These are phyloP conservation scores for Aspergillus cejpii DNA, from an alignment of 2,329 filamentous ascomycete genomes.

Conservation along the genomic window DNA sequence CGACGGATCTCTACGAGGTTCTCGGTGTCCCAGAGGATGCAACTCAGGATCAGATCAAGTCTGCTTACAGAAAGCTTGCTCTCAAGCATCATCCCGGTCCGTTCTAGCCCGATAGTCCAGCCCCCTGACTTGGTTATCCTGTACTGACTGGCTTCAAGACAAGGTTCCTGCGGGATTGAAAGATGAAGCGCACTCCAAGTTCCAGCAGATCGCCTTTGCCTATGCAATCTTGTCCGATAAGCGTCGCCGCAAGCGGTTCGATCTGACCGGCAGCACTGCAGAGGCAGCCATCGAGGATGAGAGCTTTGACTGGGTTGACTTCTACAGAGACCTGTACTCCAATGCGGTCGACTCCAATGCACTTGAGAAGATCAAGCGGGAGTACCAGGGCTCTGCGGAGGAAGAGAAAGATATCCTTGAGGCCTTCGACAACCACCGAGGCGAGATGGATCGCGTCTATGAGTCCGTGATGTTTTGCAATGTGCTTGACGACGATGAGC, in stretches of 20 bases:
- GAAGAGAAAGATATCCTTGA: slow-evolving; percentile 70
- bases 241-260: slow-evolving; percentile 74
- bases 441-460: slow-evolving; percentile 71
- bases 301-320: slow-evolving; percentile 84
- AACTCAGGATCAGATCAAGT: slow-evolving; percentile 73
- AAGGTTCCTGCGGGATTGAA: slow-evolving; percentile 66
- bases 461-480: slow-evolving; percentile 80
- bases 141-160: slow-evolving; percentile 47
- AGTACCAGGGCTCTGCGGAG: slow-evolving; percentile 82
- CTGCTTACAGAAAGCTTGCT: slow-evolving; percentile 84
- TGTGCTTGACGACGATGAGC: slow-evolving; percentile 73
- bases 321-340: slow-evolving; percentile 77
- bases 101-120: too few species aligned
- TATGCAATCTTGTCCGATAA: slow-evolving; percentile 88
- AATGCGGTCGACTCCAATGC: slow-evolving; percentile 66
- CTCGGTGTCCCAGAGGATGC: slow-evolving; percentile 65
- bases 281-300: slow-evolving; percentile 66
- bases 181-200: slow-evolving; percentile 66
- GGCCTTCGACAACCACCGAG: slow-evolving; percentile 66
- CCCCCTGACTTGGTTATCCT: too few species aligned
- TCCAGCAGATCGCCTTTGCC: slow-evolving; percentile 87
- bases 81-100: slow-evolving; percentile 83
- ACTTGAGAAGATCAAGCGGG: slow-evolving; percentile 66
- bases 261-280: slow-evolving; percentile 79
- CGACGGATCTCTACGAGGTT: slow-evolving; percentile 63